phyloP scores from a whole-genome alignment of 2,329 filamentous ascomycete genomes.

The Teratosphaeria zuluensis region DNA sequence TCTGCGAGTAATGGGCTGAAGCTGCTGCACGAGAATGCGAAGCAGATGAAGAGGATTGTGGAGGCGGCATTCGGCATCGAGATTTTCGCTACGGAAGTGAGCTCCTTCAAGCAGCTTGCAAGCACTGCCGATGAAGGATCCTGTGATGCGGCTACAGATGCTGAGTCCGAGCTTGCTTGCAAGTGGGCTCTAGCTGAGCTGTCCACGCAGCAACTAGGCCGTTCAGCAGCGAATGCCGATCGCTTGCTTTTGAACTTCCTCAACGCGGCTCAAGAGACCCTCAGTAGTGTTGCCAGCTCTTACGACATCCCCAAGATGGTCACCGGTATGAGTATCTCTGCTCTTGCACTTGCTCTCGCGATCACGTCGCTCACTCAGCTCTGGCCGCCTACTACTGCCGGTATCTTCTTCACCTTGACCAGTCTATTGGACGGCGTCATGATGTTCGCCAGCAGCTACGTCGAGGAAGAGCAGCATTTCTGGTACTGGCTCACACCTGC shows the following conservation, averaged over 20 bases:
- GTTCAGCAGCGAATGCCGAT: not conserved
- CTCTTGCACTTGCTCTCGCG: conserved; percentile 32
- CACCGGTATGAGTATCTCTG: conserved; percentile 34
- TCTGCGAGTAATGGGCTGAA: conserved; percentile 36
- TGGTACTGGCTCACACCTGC: conserved; percentile 85
- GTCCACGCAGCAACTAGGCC: conserved; percentile 7
- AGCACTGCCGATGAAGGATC: not conserved
- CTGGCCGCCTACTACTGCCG: conserved; percentile 36
- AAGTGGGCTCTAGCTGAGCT: conserved; percentile 9
- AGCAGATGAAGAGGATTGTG: conserved; percentile 69
- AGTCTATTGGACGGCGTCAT: conserved; percentile 58
- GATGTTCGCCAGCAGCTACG: conserved; percentile 98
- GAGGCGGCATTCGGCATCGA: conserved; percentile 54
- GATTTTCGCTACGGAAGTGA: conserved; percentile 4
- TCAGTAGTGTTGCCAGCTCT: conserved; percentile 87
- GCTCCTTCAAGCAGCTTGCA: not conserved
- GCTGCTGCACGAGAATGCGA: conserved; percentile 67
- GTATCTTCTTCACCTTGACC: conserved; percentile 28
- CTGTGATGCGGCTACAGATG: not conserved
- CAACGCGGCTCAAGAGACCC: conserved; percentile 60
- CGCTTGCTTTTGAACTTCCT: conserved; percentile 45
- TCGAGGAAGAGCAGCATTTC: conserved; percentile 97
- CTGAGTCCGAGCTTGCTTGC: conserved; percentile 14
- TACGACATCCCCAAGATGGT: conserved; percentile 64
- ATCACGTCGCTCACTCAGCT: conserved; percentile 23